These are phyloP conservation scores for Umbilicus rupestris DNA, from an alignment of 164 flowering plant genomes.

Conservation along the genomic window DNA sequence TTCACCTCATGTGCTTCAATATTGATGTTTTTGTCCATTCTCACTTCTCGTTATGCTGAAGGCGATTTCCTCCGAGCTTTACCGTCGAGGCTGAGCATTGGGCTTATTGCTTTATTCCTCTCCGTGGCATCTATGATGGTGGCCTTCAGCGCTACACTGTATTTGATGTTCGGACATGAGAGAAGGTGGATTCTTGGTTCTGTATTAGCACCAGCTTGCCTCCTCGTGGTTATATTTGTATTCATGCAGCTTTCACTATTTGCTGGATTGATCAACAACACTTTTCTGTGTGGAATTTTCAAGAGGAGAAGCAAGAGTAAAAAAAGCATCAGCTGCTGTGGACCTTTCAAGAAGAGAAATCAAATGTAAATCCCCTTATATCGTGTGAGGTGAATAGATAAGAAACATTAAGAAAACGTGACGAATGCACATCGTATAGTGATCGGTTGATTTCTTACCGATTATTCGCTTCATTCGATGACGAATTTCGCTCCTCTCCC, in stretches of 20 bases:
- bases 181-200: not conserved
- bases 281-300: conserved; percentile 1
- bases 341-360: too few relatives aligned
- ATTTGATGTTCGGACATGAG: not conserved
- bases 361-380: too few relatives aligned
- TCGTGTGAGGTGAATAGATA: too few relatives aligned
- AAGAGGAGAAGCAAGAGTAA: not conserved
- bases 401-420: too few relatives aligned
- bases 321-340: too few relatives aligned
- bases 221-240: conserved; percentile 6
- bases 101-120: conserved; percentile 8
- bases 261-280: not conserved
- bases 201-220: not conserved
- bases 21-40: conserved; percentile 15
- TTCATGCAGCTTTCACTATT: conserved; percentile 6
- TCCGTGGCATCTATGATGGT: conserved; percentile 10
- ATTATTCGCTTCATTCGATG: too few relatives aligned
- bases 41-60: conserved; percentile 16
- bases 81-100: conserved; percentile 9
- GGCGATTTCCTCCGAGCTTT: conserved; percentile 9
- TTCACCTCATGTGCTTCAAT: conserved; percentile 10
- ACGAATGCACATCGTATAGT: too few relatives aligned
- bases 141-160: conserved; percentile 4
- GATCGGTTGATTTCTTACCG: too few relatives aligned
- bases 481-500: too few relatives aligned